Percentiles rank a stretch among this genome's conserved stretches.
These are phyloP conservation scores for Lentinula sp. DNA, from an alignment of 768 basidiomycete genomes.

Conservation along the genomic window DNA sequence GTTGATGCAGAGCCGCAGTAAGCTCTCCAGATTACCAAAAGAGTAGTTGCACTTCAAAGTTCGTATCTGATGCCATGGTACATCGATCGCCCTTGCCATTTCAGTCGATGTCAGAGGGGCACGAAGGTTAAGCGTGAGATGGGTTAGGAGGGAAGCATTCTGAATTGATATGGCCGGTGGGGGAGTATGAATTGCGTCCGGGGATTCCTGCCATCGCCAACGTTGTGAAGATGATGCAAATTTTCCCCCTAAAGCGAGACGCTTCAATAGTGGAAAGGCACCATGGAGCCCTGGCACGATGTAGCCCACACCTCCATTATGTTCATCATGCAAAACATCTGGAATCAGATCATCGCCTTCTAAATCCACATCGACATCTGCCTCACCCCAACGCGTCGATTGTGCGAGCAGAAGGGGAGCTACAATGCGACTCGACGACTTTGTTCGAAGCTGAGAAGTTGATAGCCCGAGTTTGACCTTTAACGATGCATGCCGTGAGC, in stretches of 20 bases:
- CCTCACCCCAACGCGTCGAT: background rate
- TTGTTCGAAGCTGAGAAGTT: background rate
- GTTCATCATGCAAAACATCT: background rate
- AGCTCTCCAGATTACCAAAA: background rate
- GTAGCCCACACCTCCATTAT: background rate
- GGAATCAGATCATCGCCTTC: background rate
- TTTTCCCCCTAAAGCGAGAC: background rate
- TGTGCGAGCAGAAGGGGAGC: background rate
- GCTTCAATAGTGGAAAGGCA: background rate
- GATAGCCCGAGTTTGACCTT: background rate
- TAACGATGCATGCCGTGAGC: background rate
- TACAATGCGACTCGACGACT: background rate
- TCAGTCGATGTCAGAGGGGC: background rate
- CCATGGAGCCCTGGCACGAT: background rate
- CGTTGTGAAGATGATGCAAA: background rate
- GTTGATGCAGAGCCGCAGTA: background rate
- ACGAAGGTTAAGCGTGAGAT: background rate
- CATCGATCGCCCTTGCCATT: background rate
- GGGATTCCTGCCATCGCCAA: background rate
- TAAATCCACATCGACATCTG: background rate
- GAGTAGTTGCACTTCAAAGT: background rate
- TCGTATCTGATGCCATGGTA: constrained; percentile 1
- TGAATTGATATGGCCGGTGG: background rate
- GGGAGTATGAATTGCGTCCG: background rate
- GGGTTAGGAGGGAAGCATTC: background rate